Percentiles rank a stretch among this genome's conserved stretches.
These are phyloP conservation scores for Chenopodium quinoa DNA, from an alignment of 148 eudicot genomes.

Conservation along the genomic window DNA sequence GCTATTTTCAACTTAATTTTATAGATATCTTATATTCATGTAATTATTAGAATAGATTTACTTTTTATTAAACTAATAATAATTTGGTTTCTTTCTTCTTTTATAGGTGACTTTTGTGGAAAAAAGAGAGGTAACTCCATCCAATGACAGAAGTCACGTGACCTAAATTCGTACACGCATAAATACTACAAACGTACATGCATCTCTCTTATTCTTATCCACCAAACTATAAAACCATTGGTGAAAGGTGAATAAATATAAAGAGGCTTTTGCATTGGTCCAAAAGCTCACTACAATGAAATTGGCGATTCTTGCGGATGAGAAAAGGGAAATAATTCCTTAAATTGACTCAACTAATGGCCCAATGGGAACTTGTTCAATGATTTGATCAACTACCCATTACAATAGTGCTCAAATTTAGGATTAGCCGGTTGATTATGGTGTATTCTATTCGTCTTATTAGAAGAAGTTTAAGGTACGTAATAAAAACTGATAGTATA, in stretches of 20 bases:
- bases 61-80: too few relatives aligned
- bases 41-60: too few relatives aligned
- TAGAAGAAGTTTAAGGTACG: too few relatives aligned
- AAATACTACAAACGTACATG: neutral
- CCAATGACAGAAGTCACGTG: neutral
- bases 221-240: constrained; percentile 9
- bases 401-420: too few relatives aligned
- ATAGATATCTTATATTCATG: too few relatives aligned
- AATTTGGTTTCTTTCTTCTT: too few relatives aligned
- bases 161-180: neutral
- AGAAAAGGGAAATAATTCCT: neutral
- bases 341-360: neutral
- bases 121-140: neutral
- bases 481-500: too few relatives aligned
- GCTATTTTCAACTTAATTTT: too few relatives aligned
- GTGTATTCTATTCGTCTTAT: too few relatives aligned
- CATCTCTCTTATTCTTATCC: constrained; percentile 5
- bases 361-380: neutral
- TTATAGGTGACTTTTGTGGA: too few relatives aligned
- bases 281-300: neutral
- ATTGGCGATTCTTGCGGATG: neutral
- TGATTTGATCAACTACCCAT: too few relatives aligned
- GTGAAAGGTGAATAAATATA: neutral
- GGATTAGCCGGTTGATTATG: too few relatives aligned
- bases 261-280: constrained; percentile 12